Base-by-base conservation (phyloP, 179 eudicot genomes). In the Drosera spatulata region DNA sequence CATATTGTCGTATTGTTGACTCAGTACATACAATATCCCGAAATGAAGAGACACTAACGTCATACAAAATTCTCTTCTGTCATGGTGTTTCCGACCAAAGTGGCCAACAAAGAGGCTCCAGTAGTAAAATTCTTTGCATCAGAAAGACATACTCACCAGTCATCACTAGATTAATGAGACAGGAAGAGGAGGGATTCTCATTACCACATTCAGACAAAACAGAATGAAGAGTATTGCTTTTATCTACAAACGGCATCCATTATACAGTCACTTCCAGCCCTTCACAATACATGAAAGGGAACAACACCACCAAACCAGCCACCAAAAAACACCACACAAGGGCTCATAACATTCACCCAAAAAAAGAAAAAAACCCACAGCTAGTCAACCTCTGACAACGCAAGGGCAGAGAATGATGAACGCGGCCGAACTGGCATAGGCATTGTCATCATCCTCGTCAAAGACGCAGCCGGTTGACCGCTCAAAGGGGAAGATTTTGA, bases 401-500 rank as follows among this genome's bases (percentile, higher is more conserved):
- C 69, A 38, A 79, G 65, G 57, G 69, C 67, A 9, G 89, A 79
- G 1, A 89, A 80, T 66, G 89, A 85, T 4, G 68, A 77, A 9
- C 70, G 79, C 39, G 84, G 77, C 39, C 84, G 82, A 41, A 71
- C 63, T 6, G 84, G 78, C 44, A 68, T 10, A 2, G 83, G 83
- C 55, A 70, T 38, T 10, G 73, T 61, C 49, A 68, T 56, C 3
- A 62, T 70, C 67, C 72, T 74, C n/a, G 80, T 66, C 0, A 80
- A 83, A 60, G 85, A 77, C 9, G 78, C 14, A 0, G 82, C 66
- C 5, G 75, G 63, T 40, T 73, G 65, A 15, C 58, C 69, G 43
- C 66, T 53, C 10, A 72, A 56, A 12, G 87, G 77, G 2, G 82
- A 80, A 41, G 95, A 72, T 15, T 73, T 82, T 9, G 95, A 77